phyloP scores from a whole-genome alignment of 2,329 filamentous ascomycete genomes.

The Monosporascus ibericus region DNA sequence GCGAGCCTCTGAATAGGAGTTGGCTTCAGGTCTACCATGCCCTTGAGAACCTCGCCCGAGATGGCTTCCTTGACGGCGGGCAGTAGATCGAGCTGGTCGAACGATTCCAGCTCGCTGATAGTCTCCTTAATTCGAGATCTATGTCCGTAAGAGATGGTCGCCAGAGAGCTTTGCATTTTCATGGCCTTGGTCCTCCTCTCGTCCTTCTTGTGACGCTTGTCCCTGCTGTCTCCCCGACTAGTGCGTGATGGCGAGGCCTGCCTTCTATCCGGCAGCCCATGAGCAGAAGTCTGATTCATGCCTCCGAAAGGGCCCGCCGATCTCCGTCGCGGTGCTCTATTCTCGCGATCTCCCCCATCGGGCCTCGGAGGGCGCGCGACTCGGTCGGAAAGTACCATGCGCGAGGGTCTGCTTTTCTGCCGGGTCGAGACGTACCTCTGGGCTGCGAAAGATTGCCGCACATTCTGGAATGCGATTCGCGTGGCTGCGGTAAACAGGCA shows the following conservation, averaged over 20 bases:
- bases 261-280: slow-evolving; percentile 15
- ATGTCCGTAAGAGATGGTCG: slow-evolving; percentile 69
- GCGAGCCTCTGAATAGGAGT: slow-evolving; percentile 87
- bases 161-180: slow-evolving; percentile 84
- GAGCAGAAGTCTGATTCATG: slow-evolving; percentile 49
- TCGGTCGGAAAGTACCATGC: slow-evolving; percentile 52
- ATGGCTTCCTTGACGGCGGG: slow-evolving; percentile 67
- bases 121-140: slow-evolving; percentile 34
- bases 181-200: slow-evolving; percentile 67
- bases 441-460: slow-evolving; percentile 14
- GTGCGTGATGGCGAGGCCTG: slow-evolving; percentile 7
- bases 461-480: slow-evolving; percentile 7
- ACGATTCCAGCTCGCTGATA: slow-evolving; percentile 63
- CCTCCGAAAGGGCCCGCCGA: slow-evolving; percentile 46
- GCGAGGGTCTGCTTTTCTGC: slow-evolving; percentile 35
- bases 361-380: slow-evolving; percentile 36
- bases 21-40: slow-evolving; percentile 68
- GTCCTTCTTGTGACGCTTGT: slow-evolving; percentile 34
- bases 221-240: slow-evolving; percentile 5
- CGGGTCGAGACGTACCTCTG: slow-evolving; percentile 18
- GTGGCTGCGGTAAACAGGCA: slow-evolving; percentile 17
- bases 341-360: slow-evolving; percentile 24
- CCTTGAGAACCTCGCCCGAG: slow-evolving; percentile 64
- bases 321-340: slow-evolving; percentile 30
- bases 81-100: slow-evolving; percentile 74